Evolutionary conservation across 768 basidiomycete species (phyloP), one percentile per base, ranked within the genome.

Genomic region (Lentinula edodes): DNA sequence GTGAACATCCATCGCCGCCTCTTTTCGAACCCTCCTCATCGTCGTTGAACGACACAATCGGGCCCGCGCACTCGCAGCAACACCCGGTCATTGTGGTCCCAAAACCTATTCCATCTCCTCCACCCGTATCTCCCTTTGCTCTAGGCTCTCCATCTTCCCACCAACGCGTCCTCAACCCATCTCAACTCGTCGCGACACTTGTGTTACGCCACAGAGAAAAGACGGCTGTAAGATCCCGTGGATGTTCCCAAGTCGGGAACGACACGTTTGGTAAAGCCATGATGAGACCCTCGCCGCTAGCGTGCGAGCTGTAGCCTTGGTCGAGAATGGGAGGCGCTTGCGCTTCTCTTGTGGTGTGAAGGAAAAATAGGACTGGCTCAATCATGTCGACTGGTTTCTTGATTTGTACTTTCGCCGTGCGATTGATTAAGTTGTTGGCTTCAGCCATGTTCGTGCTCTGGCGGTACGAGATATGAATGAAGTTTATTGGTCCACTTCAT

Each of bases 191-290:
- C 38, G 59, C 59, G 5, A 60, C 59, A 42, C 59, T 60, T 52
- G 59, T 60, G 48, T 34, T 60, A 28, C 59, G 59, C 12, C 59
- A 60, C n/a, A 52, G 59, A 38, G 59, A 60, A 46, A 60, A 52
- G 41, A 9, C 39, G 51, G 48, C 50, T 43, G 28, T 52, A 34
- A 46, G 59, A 20, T 41, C 59, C 34, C 45, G 59, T 35, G 51
- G 59, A 52, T 52, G 23, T 59, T 34, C 45, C 48, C 43, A 36
- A 41, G 58, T 51, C 8, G 58, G 45, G 6, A 28, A 59, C n/a
- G 23, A 45, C 23, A 18, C 34, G 18, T 32, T 12, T 36, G 58
- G 58, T n/a, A 59, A 23, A 51, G 58, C 35, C 36, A 48, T 15
- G 13, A 46, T 46, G 23, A 59, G 45, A 50, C 43, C 32, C 18